Evolutionary conservation across 108 stramenopile species (phyloP), one percentile per base, ranked within the genome.

Genomic region (Bacterosira constricta): DNA sequence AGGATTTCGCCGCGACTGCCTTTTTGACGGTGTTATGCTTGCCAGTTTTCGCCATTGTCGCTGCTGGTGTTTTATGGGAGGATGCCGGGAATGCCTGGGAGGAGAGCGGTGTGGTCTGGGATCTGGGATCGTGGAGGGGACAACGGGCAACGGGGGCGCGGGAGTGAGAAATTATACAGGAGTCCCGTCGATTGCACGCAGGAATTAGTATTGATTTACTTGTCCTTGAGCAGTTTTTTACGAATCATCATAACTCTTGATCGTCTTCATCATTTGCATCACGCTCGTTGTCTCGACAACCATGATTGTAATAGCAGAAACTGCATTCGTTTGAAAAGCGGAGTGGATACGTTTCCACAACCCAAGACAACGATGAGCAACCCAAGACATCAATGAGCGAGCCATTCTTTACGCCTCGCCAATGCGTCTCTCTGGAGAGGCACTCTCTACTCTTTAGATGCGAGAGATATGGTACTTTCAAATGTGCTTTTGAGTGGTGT

Each of bases 341-440:
- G 34, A 29, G 20, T 27, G 60, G 23, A 75, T 46, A 6, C 73
- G 63, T 13, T 77, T 72, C 71, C 62, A 58, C 42, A 82, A 82
- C 9, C 18, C n/a, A n/a, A n/a, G n/a, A n/a, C n/a, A n/a, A n/a
- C n/a, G n/a, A n/a, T n/a, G n/a, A n/a, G n/a, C n/a, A n/a, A n/a
- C n/a, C n/a, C n/a, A n/a, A n/a, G n/a, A n/a, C n/a, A n/a, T n/a
- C n/a, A n/a, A n/a, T n/a, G n/a, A n/a, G n/a, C n/a, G n/a, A n/a
- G n/a, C n/a, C n/a, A n/a, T n/a, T n/a, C n/a, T n/a, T n/a, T n/a
- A n/a, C n/a, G n/a, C n/a, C n/a, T n/a, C n/a, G n/a, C n/a, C n/a
- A n/a, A n/a, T n/a, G n/a, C n/a, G n/a, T n/a, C n/a, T n/a, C n/a
- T n/a, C n/a, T n/a, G n/a, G n/a, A n/a, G n/a, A n/a, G n/a, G n/a